Conservation (phyloP, 192 early-diverging fungal genomes). For the Umbelopsis isabellina region DNA sequence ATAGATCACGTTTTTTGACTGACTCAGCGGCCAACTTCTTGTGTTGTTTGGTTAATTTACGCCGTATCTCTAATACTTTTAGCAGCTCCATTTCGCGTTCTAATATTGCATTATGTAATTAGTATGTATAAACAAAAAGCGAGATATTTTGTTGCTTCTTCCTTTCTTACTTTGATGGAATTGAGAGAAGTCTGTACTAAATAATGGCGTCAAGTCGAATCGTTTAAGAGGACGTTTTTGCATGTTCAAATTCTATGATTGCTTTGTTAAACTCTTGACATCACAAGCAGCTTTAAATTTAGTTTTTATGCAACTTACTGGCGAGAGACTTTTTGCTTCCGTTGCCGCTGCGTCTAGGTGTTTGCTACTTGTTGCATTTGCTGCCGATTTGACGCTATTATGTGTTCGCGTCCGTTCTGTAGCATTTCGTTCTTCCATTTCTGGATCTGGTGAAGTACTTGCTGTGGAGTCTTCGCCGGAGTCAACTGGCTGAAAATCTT, state of each 20-base stretch:
- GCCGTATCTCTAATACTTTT: neutral
- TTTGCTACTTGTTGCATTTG: no score
- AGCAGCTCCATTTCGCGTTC: conserved; percentile 1
- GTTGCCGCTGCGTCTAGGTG: no score
- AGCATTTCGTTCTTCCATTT: no score
- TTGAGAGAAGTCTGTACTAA: conserved; percentile 1
- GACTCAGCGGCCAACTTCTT: neutral
- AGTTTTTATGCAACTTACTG: no score
- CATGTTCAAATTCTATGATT: neutral
- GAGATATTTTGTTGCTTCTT: neutral
- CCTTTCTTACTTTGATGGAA: conserved; percentile 7
- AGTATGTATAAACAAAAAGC: no score
- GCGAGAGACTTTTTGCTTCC: no score
- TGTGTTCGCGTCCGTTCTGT: no score
- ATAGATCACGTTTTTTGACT: neutral
- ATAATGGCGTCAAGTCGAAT: neutral
- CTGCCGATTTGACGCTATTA: no score
- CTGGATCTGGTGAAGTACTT: no score
- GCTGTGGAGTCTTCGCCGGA: no score
- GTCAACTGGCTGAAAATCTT: no score
- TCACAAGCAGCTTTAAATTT: neutral
- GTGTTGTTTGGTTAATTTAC: neutral
- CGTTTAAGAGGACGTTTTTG: neutral
- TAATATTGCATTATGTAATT: neutral
- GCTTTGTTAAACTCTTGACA: neutral